Conservation (phyloP, 805 yeast species). For the Scheffersomyces coipomensis region DNA sequence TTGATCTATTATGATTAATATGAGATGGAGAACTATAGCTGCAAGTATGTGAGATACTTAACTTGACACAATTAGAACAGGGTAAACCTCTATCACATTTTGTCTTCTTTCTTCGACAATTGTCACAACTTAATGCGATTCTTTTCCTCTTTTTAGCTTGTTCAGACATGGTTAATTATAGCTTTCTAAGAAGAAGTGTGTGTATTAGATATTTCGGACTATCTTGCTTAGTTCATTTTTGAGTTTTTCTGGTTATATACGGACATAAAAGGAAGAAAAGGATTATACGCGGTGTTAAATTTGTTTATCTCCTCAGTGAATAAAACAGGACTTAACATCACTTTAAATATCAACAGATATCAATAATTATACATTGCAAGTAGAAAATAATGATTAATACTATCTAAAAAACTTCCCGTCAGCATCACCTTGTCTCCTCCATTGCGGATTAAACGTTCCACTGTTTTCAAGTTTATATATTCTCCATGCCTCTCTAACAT, state of each 20-base stretch:
- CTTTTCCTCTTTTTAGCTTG: slow-evolving; percentile 33
- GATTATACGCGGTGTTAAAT: too few relatives aligned
- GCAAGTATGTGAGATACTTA: slow-evolving; percentile 6
- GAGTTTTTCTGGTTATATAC: too few relatives aligned
- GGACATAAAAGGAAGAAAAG: too few relatives aligned
- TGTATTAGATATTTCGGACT: not conserved
- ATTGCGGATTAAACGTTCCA: slow-evolving; percentile 45
- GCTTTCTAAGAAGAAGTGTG: too few relatives aligned
- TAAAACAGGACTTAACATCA: too few relatives aligned
- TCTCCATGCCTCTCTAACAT: slow-evolving; percentile 87
- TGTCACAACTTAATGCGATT: slow-evolving; percentile 44
- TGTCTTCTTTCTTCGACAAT: slow-evolving; percentile 47
- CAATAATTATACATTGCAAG: too few relatives aligned
- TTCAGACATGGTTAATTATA: too few relatives aligned
- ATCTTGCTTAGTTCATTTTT: too few relatives aligned
- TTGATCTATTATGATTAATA: not conserved
- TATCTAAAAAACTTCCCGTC: slow-evolving; percentile 72
- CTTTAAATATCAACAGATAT: too few relatives aligned
- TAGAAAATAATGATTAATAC: too few relatives aligned
- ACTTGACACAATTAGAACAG: slow-evolving; percentile 19
- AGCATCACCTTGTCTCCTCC: slow-evolving; percentile 69
- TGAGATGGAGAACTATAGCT: slow-evolving; percentile 4
- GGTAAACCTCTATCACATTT: slow-evolving; percentile 39
- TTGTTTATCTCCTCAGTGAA: too few relatives aligned
- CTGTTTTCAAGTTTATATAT: slow-evolving; percentile 66